Evolutionary conservation across 225 moss, liverwort and hornwort species (phyloP).

Genomic region (Straminergon stramineum): DNA sequence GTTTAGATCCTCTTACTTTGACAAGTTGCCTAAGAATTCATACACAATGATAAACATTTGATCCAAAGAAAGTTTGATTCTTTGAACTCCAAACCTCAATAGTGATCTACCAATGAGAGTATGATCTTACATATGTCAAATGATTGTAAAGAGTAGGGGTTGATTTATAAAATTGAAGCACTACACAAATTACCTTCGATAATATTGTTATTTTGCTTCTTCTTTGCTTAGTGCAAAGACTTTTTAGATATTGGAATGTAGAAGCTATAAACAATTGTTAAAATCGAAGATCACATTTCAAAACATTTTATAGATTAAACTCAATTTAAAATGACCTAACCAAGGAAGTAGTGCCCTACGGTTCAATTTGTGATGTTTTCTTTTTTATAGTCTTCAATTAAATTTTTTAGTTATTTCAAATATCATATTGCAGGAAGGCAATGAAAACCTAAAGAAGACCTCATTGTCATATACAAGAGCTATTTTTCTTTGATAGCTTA

Average conservation of each 20-base stretch:
- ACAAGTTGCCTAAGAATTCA: background rate
- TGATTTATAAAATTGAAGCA: background rate
- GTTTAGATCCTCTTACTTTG: background rate
- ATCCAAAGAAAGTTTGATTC: background rate
- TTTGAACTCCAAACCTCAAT: background rate
- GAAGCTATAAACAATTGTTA: background rate
- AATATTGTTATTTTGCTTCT: background rate
- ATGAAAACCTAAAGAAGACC: background rate
- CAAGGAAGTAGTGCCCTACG: background rate
- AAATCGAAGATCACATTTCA: background rate
- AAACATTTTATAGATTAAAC: background rate
- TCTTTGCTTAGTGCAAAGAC: background rate
- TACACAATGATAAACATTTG: background rate
- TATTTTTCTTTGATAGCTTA: rapidly evolving
- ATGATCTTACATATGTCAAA: background rate
- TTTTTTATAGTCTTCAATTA: background rate
- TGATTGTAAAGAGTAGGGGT: background rate
- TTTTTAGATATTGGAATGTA: rapidly evolving
- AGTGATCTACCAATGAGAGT: rapidly evolving
- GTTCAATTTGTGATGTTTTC: background rate
- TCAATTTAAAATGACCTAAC: background rate
- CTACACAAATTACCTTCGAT: background rate
- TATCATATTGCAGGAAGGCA: background rate
- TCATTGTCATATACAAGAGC: rapidly evolving
- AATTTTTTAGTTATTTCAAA: background rate